Conservation (phyloP, 371 early-diverging fungal genomes). For the Apophysomyces variabilis region DNA sequence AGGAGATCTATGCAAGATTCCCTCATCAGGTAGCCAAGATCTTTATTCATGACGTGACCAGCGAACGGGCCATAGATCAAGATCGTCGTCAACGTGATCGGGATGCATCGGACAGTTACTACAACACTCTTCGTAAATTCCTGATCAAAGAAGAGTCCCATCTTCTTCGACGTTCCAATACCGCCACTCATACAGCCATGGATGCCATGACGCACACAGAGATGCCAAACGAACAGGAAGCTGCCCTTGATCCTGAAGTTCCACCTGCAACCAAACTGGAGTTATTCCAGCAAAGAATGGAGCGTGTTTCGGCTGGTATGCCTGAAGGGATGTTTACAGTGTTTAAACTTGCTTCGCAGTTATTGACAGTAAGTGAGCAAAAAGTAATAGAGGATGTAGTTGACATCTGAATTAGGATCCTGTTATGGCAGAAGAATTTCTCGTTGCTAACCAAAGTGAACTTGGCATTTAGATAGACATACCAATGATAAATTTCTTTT, state of each 20-base stretch:
- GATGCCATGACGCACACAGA: slow-evolving; percentile 48
- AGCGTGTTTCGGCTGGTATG: slow-evolving; percentile 30
- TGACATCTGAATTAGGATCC: slow-evolving; percentile 25
- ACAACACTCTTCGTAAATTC: slow-evolving; percentile 30
- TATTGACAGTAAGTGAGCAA: slow-evolving; percentile 26
- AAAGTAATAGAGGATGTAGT: not conserved
- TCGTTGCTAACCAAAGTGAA: slow-evolving; percentile 11
- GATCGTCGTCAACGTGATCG: slow-evolving; percentile 29
- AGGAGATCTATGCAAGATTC: slow-evolving; percentile 43
- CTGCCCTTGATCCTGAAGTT: slow-evolving; percentile 35
- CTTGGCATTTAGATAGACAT: slow-evolving; percentile 5
- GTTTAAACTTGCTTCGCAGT: slow-evolving; percentile 37
- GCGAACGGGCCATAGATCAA: slow-evolving; percentile 40
- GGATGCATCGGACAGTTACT: slow-evolving; percentile 29
- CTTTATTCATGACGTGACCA: slow-evolving; percentile 70
- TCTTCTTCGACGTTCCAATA: slow-evolving; percentile 16
- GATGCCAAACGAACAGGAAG: slow-evolving; percentile 37
- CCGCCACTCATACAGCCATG: slow-evolving; percentile 35
- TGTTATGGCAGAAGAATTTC: slow-evolving; percentile 26
- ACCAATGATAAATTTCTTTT: not conserved
- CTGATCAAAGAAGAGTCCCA: slow-evolving; percentile 30
- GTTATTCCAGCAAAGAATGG: slow-evolving; percentile 45
- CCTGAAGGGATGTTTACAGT: slow-evolving; percentile 43
- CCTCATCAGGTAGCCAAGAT: slow-evolving; percentile 65
- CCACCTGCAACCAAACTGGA: slow-evolving; percentile 41